Base-by-base conservation (phyloP, 495 filamentous ascomycete genomes). In the Trichoderma reesei region DNA sequence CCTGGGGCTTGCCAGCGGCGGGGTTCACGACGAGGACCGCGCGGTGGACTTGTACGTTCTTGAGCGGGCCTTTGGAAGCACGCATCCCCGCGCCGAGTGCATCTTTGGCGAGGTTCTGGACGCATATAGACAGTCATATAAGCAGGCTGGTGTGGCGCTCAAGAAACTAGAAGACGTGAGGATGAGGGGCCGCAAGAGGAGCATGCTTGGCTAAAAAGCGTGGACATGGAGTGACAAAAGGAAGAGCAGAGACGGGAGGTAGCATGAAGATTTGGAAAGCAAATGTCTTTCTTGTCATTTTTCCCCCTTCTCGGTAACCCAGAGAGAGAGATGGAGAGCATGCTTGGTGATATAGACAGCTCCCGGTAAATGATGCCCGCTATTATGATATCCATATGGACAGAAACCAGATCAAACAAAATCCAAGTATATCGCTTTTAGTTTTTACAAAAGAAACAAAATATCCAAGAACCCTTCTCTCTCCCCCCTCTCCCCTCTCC, bases 41-140 rank as follows among this genome's bases (percentile, higher is more conserved):
- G 95, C 95, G 5, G 94, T 98, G 26, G 94, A 99, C 81, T 72
- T 99, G 59, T 99, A 99, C 75, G 94, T 99, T 33, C 79, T 99
- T 64, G 94, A 99, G 78, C 78, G 94, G 44, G 94, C 95, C n/a
- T 96, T 98, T 78, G 89, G 84, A 39, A 96, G 91, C 66, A 97
- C 94, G 64, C 94, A 98, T 82, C 92, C 94, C 3, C 83, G 84
- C 64, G 89, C 91, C 8, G 93, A 97, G 75, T 77, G 70, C 20
- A 74, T 93, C 64, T 97, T 97, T 72, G 75, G 77, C 14, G 77
- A 78, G 64, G 70, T 82, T 61, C 83, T 90, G 36, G 76, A 94
- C 69, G 72, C 71, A 5, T 84, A 85, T 66, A 73, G 62, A 60
- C 69, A 70, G 41, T 67, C 76, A 3, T 84, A 79, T 65, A 83